Evolutionary conservation across 1,284 basidiomycete species (phyloP), one percentile per base, ranked within the genome.

Genomic region (Ustanciosporium gigantosporum): DNA sequence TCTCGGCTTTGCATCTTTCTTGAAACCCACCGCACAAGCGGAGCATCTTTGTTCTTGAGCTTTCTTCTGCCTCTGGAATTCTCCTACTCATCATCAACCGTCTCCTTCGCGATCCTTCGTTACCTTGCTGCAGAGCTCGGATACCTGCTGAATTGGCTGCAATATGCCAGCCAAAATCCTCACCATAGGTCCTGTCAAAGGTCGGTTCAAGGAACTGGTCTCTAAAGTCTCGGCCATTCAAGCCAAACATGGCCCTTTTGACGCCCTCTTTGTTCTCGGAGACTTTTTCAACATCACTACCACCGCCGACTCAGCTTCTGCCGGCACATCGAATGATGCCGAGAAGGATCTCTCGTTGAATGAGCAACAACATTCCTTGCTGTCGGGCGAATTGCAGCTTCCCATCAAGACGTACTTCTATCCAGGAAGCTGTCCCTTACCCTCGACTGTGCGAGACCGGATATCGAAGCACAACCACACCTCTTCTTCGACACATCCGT

Each of bases 341-440:
- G 27, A n/a, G 11, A 9, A 29, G 27, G 11, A 29, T 9, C 11
- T 9, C 27, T 13, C 9, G 32, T 19, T 35, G 32, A 11, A 8
- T 35, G 32, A 85, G 32, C 78, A 80, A 25, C 85, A 91, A 46
- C 72, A 76, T 5, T 82, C 85, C 57, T 78, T 94, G 23, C 73
- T 94, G 40, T 80, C 83, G 3, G 89, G 86, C 1, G 79, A 82
- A 24, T 73, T 91, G 20, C 15, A 19, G 88, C 90, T 87, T 27
- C 90, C 94, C 5, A 81, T 95, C 19, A 87, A 90, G 61, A 93
- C 91, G 48, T 97, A 96, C 80, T 87, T 96, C 61, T 91, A 90
- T 83, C 86, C 90, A 77, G 93, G 90, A 21, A 84, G 36, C 5
- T 24, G 2, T 23, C 39, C 5, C 17, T 51, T 40, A 13, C 55